Evolutionary conservation across 1,284 basidiomycete genomes (phyloP), one percentile per base, ranked within the genome.

Genomic region (Moesziomyces aphidis): DNA sequence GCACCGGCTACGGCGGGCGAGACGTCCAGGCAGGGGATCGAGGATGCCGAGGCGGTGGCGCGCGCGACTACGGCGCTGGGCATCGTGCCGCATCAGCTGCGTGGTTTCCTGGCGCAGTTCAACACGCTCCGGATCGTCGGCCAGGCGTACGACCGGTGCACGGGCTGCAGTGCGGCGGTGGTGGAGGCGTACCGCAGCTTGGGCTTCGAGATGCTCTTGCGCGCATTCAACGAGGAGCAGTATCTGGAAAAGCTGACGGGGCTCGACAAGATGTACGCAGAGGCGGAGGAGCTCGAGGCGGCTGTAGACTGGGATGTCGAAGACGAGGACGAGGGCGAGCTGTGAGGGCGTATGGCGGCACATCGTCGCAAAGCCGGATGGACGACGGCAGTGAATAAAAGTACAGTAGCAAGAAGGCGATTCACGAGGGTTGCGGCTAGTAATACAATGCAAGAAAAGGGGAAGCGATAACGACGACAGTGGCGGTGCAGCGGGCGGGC

Each of bases 41-140:
- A 69, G 34, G 57, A 69, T 39, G 54, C 66, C n/a, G 64, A 52
- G 46, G 64, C 50, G n/a, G 48, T 61, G 42, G 73, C 57, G 3
- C 55, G 60, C 49, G 66, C 72, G 8, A 62, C 53, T 4, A 78
- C 66, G 0, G 73, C 67, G 8, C 66, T 98, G 1, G 95, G 95
- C 0, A 86, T 91, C 3, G 92, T 97, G 0, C 96, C 96, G 1
- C 97, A 99, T 84, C 96, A 98, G 83, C 87, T 99, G 6, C 90
- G 97, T 0, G 97, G 95, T 0, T 94, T 91, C 86, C 87, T 99
- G 10, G 89, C 90, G 5, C 91, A 93, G 67, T 99, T 97, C 88
- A 88, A 90, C 51, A 94, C 90, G 45, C 86, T 96, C 76, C 89
- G 90, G 34, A 90, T 99, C 57, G 90, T 91, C 0, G 96, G 95